Conservation (phyloP, 768 basidiomycete species). For the Lactarius deliciosus region DNA sequence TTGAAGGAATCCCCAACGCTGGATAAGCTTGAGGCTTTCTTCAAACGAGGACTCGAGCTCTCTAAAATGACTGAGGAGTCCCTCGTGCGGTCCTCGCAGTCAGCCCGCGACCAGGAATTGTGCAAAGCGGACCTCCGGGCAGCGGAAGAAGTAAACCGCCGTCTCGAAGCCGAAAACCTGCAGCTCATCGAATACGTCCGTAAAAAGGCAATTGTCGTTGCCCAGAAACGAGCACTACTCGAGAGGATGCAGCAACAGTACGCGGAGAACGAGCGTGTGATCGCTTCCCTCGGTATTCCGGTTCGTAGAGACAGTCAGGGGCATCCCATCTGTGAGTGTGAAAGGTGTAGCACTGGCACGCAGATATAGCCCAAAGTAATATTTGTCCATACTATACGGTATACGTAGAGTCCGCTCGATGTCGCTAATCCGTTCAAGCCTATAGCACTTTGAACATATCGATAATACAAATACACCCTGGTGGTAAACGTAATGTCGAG, state of each 20-base stretch:
- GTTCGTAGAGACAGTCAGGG: background rate
- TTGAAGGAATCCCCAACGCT: slow-evolving; percentile 3
- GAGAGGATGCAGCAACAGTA: slow-evolving; percentile 11
- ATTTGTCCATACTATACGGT: background rate
- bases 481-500: background rate
- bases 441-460: background rate
- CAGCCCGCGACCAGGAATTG: background rate
- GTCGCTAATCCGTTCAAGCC: background rate
- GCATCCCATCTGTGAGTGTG: background rate
- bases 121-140: slow-evolving; percentile 6
- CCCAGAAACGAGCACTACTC: background rate
- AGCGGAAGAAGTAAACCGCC: background rate
- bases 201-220: background rate
- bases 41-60: background rate
- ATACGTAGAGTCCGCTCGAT: slow-evolving; percentile 1
- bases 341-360: background rate
- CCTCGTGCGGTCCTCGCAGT: background rate
- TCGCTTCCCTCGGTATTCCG: background rate
- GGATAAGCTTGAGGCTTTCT: slow-evolving; percentile 2
- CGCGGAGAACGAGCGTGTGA: slow-evolving; percentile 4
- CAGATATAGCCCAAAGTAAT: background rate
- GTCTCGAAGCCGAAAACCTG: background rate
- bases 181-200: background rate
- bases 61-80: background rate
- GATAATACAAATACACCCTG: background rate